phyloP scores from a whole-genome alignment of 1,284 basidiomycete species.

The Omphalotus olearius region DNA sequence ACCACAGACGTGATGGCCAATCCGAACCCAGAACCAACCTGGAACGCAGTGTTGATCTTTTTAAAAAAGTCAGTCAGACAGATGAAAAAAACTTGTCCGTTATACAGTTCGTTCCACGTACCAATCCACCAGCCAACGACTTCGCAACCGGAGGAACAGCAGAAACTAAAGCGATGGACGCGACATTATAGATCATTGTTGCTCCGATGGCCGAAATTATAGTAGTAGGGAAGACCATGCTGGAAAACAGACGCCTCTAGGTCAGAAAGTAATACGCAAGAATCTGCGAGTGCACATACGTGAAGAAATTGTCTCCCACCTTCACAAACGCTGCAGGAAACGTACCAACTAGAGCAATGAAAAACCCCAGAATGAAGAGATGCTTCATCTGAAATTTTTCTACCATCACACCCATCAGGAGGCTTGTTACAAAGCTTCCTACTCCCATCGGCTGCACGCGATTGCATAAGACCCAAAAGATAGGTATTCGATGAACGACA shows the following conservation, averaged over 20 bases:
- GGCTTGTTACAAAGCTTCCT: not conserved
- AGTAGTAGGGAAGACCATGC: not conserved
- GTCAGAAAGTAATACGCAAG: too few relatives aligned
- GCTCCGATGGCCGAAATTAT: not conserved
- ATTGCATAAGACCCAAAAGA: not conserved
- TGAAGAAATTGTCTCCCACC: constrained; percentile 1
- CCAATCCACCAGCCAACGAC: constrained; percentile 5
- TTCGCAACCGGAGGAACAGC: constrained; percentile 3
- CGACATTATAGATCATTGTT: constrained; percentile 5
- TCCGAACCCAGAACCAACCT: constrained; percentile 5
- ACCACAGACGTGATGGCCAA: constrained; percentile 8
- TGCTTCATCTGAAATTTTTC: constrained; percentile 6
- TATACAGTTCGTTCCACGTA: not conserved
- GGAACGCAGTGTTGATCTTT: constrained; percentile 8
- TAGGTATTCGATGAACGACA: not conserved
- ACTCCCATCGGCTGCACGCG: not conserved
- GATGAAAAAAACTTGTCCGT: too few relatives aligned
- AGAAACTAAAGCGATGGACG: constrained; percentile 5
- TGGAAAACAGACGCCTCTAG: not conserved
- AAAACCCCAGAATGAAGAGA: not conserved
- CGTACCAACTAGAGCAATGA: not conserved
- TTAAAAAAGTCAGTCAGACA: not conserved
- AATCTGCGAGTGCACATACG: not conserved
- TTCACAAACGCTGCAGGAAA: constrained; percentile 6
- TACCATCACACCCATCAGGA: constrained; percentile 1